These are phyloP conservation scores for Cydonia oblonga DNA, from an alignment of 331 rosid genomes.

Conservation along the genomic window DNA sequence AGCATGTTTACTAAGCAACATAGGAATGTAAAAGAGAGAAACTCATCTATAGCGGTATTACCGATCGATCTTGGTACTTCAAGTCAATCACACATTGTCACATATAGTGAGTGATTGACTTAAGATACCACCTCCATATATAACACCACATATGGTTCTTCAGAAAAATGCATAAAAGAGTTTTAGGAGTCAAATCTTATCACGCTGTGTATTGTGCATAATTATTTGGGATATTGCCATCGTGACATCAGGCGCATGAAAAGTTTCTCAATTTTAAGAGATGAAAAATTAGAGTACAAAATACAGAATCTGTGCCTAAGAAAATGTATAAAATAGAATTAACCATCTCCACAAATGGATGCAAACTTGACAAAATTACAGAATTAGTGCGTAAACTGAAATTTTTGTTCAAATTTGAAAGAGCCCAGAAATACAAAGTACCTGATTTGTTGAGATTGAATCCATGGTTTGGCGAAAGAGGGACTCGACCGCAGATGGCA, in stretches of 20 bases:
- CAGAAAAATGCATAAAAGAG: background rate
- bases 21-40: background rate
- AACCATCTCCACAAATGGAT: background rate
- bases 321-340: background rate
- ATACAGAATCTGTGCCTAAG: background rate
- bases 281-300: too few relatives aligned
- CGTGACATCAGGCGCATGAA: too few relatives aligned
- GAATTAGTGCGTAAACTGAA: background rate
- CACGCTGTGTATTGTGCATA: too few relatives aligned
- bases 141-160: background rate
- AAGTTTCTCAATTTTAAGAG: too few relatives aligned
- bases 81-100: too few relatives aligned
- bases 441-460: slow-evolving; percentile 43
- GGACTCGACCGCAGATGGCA: slow-evolving; percentile 47
- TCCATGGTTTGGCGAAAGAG: slow-evolving; percentile 51
- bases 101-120: too few relatives aligned
- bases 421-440: background rate
- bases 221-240: too few relatives aligned
- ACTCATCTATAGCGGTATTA: too few relatives aligned
- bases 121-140: too few relatives aligned
- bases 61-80: background rate
- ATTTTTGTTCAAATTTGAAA: background rate
- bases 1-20: background rate
- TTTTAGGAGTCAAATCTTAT: background rate
- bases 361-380: background rate